phyloP scores from a whole-genome alignment of 148 eudicot species.

The Camellia granthamiana region DNA sequence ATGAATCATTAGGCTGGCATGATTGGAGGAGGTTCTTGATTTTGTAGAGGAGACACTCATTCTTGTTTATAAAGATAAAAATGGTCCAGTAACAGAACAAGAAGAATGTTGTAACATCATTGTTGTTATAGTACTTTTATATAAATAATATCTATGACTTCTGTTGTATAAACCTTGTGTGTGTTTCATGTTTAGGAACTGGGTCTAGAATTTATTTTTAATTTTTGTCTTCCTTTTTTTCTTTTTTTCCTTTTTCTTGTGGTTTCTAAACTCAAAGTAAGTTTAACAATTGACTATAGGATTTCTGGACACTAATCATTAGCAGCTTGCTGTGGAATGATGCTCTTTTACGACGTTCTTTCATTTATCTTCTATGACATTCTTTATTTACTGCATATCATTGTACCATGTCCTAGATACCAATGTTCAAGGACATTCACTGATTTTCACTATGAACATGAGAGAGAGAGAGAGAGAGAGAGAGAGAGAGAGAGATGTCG shows the following conservation, averaged over 20 bases:
- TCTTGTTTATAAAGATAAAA: slow-evolving; percentile 3
- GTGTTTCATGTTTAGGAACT: neutral
- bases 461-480: neutral
- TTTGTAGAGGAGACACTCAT: neutral
- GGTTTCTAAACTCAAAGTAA: neutral
- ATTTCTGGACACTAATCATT: neutral
- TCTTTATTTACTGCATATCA: neutral
- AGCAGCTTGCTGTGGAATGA: neutral
- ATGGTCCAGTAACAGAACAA: neutral
- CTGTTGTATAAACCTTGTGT: slow-evolving; percentile 2
- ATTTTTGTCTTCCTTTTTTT: neutral
- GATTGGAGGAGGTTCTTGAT: slow-evolving; percentile 16
- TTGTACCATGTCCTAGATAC: neutral
- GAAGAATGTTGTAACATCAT: neutral
- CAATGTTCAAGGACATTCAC: neutral
- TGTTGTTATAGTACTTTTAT: neutral
- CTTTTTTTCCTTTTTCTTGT: neutral
- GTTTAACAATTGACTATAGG: neutral
- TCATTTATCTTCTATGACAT: neutral
- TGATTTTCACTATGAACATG: too few species aligned
- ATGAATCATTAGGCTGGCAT: neutral
- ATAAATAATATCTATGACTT: slow-evolving; percentile 11
- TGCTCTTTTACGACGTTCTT: slow-evolving; percentile 3
- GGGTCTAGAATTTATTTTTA: neutral
- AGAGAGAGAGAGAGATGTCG: neutral